Conservation (phyloP, 805 yeast species). For the Lipomyces lipofer region DNA sequence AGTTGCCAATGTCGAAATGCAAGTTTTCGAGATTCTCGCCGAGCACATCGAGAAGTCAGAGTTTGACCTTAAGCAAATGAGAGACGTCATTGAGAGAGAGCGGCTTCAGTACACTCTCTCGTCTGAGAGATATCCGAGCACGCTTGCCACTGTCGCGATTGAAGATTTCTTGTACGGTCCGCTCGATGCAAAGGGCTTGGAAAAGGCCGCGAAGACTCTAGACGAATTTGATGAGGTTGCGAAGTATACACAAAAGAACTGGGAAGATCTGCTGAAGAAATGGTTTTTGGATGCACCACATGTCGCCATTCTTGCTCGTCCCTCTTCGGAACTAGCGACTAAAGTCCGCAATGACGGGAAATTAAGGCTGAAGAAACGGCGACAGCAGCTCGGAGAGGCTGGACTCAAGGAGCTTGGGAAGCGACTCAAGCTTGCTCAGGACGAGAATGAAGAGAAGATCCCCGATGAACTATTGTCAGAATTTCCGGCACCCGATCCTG, state of each 20-base stretch:
- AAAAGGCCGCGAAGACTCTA: constrained; percentile 55
- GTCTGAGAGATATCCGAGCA: constrained; percentile 35
- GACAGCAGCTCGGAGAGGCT: constrained; percentile 52
- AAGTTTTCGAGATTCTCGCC: constrained; percentile 52
- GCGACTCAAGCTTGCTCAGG: constrained; percentile 61
- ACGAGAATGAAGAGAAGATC: constrained; percentile 69
- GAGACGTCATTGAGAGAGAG: constrained; percentile 65
- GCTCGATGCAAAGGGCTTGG: constrained; percentile 57
- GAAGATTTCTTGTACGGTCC: constrained; percentile 80
- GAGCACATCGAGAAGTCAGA: constrained; percentile 51
- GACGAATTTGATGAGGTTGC: constrained; percentile 59
- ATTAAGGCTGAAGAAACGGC: constrained; percentile 51
- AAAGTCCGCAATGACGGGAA: constrained; percentile 53
- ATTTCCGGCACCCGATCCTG: constrained; percentile 74
- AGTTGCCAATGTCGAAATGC: constrained; percentile 54
- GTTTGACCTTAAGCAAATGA: constrained; percentile 65
- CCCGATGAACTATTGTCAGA: constrained; percentile 63
- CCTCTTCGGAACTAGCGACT: constrained; percentile 63
- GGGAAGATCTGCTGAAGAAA: constrained; percentile 59
- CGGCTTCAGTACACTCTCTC: constrained; percentile 52
- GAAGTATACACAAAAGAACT: constrained; percentile 63
- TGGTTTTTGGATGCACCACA: constrained; percentile 62
- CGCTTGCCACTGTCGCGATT: constrained; percentile 65
- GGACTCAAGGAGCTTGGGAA: constrained; percentile 58
- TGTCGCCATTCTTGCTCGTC: constrained; percentile 68